phyloP scores from a whole-genome alignment of 805 yeast genomes.

The Kazachstania taianensis region DNA sequence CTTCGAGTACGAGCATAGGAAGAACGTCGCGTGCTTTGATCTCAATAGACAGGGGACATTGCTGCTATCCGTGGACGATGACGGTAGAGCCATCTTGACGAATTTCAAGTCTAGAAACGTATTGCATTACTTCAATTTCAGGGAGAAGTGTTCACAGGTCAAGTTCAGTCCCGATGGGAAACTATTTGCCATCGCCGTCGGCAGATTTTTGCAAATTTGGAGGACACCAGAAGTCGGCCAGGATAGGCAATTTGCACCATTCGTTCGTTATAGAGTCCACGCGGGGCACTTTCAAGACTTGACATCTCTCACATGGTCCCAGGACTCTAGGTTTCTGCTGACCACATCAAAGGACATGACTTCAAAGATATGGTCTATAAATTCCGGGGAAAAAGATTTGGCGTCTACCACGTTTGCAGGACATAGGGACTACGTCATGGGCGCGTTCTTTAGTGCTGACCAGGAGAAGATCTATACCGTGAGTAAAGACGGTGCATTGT shows the following conservation, averaged over 20 bases:
- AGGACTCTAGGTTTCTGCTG: conserved; percentile 78
- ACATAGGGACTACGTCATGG: conserved; percentile 79
- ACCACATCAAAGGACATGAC: conserved; percentile 87
- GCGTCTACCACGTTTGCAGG: conserved; percentile 87
- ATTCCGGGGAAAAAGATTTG: conserved; percentile 49
- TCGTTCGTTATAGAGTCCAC: conserved; percentile 78
- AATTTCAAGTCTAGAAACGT: conserved; percentile 78
- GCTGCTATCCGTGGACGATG: conserved; percentile 73
- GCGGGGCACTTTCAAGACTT: conserved; percentile 90
- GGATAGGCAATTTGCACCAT: conserved; percentile 93
- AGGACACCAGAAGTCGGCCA: conserved; percentile 71
- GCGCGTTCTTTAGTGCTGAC: conserved; percentile 76
- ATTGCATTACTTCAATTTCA: conserved; percentile 88
- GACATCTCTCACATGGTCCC: conserved; percentile 74
- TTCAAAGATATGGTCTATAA: conserved; percentile 70
- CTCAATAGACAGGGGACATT: conserved; percentile 75
- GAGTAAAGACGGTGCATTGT: conserved; percentile 89
- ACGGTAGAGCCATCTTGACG: conserved; percentile 87
- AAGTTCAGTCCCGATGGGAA: conserved; percentile 84
- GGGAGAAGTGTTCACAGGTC: conserved; percentile 61
- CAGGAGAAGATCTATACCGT: conserved; percentile 89
- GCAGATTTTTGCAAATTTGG: conserved; percentile 86
- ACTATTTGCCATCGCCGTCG: conserved; percentile 76
- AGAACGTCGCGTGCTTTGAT: conserved; percentile 69
- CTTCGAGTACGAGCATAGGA: conserved; percentile 85